A percentile compares a stretch with the other conserved stretches of the same genome.
Evolutionary conservation across 192 early-diverging fungal genomes (phyloP).

Genomic region (Lobosporangium transversale): DNA sequence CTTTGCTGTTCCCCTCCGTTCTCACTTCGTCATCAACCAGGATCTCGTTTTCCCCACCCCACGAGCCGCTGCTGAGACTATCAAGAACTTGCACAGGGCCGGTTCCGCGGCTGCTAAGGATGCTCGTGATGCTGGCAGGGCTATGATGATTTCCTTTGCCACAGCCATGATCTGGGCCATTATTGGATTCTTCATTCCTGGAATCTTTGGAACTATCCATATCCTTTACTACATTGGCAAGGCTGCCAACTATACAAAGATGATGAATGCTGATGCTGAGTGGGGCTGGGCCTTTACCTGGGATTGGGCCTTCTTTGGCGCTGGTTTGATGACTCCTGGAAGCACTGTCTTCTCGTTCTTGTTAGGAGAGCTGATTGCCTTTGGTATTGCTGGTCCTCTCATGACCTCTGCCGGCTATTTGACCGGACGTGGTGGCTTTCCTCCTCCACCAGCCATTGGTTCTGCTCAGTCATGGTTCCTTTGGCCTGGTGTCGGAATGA

Average conservation of each 20-base stretch:
- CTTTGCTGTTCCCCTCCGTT: conserved; percentile 74
- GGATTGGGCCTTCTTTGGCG: conserved; percentile 71
- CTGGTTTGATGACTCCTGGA: conserved; percentile 69
- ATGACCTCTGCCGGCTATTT: conserved; percentile 56
- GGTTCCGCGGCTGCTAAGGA: conserved; percentile 57
- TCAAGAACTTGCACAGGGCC: conserved; percentile 63
- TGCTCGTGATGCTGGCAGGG: conserved; percentile 59
- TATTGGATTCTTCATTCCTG: conserved; percentile 63
- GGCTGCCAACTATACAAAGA: conserved; percentile 39
- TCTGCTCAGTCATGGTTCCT: conserved; percentile 73
- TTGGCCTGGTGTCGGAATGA: conserved; percentile 76
- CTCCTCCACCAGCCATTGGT: conserved; percentile 14
- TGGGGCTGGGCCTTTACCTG: conserved; percentile 61
- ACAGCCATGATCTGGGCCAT: conserved; percentile 58
- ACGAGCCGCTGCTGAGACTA: conserved; percentile 71
- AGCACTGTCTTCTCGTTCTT: conserved; percentile 65
- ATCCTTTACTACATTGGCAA: conserved; percentile 63
- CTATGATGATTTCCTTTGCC: conserved; percentile 59
- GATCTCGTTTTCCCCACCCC: conserved; percentile 76
- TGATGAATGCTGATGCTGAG: conserved; percentile 59
- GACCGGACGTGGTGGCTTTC: conserved; percentile 39
- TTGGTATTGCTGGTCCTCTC: conserved; percentile 68
- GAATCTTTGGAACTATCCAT: conserved; percentile 48
- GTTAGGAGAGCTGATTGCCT: conserved; percentile 62
- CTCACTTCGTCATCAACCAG: conserved; percentile 74